Conservation (phyloP, 2,329 filamentous ascomycete genomes). For the Colletotrichum sp. region DNA sequence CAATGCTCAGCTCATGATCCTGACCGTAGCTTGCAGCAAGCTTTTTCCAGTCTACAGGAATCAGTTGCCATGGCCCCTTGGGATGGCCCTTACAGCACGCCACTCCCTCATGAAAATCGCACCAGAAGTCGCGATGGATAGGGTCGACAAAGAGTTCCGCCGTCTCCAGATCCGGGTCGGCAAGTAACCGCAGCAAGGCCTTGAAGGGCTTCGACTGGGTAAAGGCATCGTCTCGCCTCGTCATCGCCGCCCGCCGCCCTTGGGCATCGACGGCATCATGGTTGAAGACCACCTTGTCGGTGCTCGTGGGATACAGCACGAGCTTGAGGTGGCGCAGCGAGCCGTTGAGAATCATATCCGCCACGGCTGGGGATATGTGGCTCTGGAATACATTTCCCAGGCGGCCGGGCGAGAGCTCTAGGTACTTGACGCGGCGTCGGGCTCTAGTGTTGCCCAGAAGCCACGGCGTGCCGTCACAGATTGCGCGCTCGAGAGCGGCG, state of each 20-base stretch:
- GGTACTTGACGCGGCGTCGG: constrained; percentile 23
- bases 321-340: constrained; percentile 26
- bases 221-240: constrained; percentile 15
- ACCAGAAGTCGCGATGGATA: constrained; percentile 43
- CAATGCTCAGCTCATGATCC: constrained; percentile 23
- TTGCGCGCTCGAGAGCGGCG: constrained; percentile 9
- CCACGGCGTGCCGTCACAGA: not conserved
- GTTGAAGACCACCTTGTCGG: not conserved
- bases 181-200: constrained; percentile 44
- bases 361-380: constrained; percentile 24
- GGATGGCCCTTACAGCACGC: constrained; percentile 12
- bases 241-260: not conserved
- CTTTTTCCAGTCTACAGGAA: constrained; percentile 35
- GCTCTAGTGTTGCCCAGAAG: constrained; percentile 16
- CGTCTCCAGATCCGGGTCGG: constrained; percentile 48
- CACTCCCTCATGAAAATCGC: constrained; percentile 41
- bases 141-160: constrained; percentile 41
- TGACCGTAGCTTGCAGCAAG: constrained; percentile 27
- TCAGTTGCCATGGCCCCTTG: constrained; percentile 20
- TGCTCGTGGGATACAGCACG: constrained; percentile 18
- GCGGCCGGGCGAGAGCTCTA: constrained; percentile 24
- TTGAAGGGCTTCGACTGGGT: constrained; percentile 16
- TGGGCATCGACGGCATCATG: constrained; percentile 13
- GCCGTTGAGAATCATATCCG: constrained; percentile 30
- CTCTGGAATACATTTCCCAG: constrained; percentile 23